Base-by-base conservation (phyloP, 306 rosid species). In the Ziziphus jujuba region DNA sequence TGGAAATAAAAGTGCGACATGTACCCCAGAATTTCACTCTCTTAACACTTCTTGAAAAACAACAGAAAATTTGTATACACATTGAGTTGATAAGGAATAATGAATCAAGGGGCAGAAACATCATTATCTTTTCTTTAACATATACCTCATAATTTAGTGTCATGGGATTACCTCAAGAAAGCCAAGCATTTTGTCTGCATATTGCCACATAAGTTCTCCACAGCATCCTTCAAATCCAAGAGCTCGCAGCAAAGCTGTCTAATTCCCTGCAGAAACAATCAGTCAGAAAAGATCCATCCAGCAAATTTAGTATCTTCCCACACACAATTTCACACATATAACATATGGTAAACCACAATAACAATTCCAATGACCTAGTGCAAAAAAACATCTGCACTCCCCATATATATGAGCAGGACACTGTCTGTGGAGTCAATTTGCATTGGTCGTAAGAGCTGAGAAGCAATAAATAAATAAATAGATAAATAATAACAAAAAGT, bases 221-320 rank as follows among this genome's bases (percentile, higher is more conserved):
- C 97, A 4, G 90, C 86, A 82, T 93, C 99, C 87, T 90, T 90
- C 65, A 93, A 80, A 82, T 90, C 95, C 75, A 93, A 69, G 43
- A 93, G 97, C 82, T 93, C 97, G 62, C 96, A 90, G 69, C 97
- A 93, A 72, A 93, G 92, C 80, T 84, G 83, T 82, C 99, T 81
- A 75, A 93, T 90, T 61, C 99, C 99, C 99, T 93, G 88, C 75
- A 77, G 59, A 14, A 24, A 65, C 5, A 5, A 21, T 59, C 40
- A 64, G 5, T 72, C 70, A 40, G 55, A 58, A 31, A 78, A 52
- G 16, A 31, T 16, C 52, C 33, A 54, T 25, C 28, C 4, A 40
- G 4, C n/a, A n/a, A 56, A 12, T 38, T 23, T 28, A 9, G 6
- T 56, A 10, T 56, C 19, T 0, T 34, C 63, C 44, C 16, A 5